Conservation (phyloP, 352 stramenopile species). For the Phytophthora fragariaefolia region DNA sequence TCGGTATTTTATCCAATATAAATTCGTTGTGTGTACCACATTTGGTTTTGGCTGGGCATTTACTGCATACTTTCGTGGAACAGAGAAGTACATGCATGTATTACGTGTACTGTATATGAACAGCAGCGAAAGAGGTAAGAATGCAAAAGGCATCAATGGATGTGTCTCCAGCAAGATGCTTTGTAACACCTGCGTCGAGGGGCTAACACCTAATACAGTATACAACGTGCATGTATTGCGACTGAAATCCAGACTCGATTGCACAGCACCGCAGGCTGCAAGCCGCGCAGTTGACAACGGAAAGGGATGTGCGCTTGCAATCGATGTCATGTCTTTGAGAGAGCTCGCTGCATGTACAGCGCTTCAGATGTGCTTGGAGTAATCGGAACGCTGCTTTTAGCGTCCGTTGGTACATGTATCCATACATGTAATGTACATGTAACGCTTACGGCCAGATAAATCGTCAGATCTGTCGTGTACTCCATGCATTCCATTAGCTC, state of each 20-base stretch:
- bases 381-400: neutral
- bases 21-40: too few species aligned
- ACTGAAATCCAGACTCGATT: neutral
- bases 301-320: neutral
- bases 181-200: neutral
- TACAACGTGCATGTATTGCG: neutral
- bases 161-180: constrained; percentile 1
- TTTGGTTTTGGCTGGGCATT: too few species aligned
- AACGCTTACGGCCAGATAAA: neutral
- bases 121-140: neutral
- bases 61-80: too few species aligned
- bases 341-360: neutral
- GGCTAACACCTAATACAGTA: too few species aligned
- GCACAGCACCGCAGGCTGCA: neutral
- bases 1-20: too few species aligned
- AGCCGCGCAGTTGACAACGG: neutral
- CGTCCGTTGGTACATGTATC: neutral
- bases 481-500: neutral
- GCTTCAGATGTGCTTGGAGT: neutral
- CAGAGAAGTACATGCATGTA: too few species aligned
- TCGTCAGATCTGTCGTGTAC: neutral
- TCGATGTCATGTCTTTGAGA: neutral
- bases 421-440: neutral
- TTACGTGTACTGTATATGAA: too few species aligned
- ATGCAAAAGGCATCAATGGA: constrained; percentile 6